Percentiles rank a stretch among this genome's conserved stretches.
Evolutionary conservation across 2,329 filamentous ascomycete genomes (phyloP).

Genomic region (Hypoxylon sp.): DNA sequence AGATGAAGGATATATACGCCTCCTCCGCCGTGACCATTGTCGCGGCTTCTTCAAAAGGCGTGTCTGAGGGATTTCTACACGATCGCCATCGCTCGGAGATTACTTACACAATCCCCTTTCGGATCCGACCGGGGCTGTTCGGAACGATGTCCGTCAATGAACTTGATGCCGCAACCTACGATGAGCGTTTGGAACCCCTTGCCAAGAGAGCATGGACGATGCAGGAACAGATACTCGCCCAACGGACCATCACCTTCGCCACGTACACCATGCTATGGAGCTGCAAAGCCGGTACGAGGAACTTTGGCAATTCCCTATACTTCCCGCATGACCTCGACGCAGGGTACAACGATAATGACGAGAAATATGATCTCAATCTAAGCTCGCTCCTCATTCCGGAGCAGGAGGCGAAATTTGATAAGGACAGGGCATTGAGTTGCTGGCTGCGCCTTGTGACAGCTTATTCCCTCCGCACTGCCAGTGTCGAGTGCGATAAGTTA

Average conservation of each 20-base stretch:
- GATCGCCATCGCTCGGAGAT: slow-evolving; percentile 1
- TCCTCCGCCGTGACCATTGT: background rate
- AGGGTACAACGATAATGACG: background rate
- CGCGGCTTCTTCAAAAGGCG: slow-evolving; percentile 6
- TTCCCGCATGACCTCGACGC: slow-evolving; percentile 3
- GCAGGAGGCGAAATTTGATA: background rate
- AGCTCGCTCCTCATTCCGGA: background rate
- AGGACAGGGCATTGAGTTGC: slow-evolving; percentile 1
- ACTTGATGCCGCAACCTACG: background rate
- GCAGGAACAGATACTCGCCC: slow-evolving; percentile 1
- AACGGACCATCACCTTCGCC: background rate
- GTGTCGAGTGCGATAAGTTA: background rate
- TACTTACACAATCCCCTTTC: background rate
- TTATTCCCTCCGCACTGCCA: background rate
- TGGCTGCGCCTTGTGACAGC: slow-evolving; percentile 1
- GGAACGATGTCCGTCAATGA: slow-evolving; percentile 1
- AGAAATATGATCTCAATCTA: slow-evolving; percentile 2
- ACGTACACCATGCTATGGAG: slow-evolving; percentile 4
- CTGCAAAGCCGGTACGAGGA: background rate
- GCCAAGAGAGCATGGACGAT: slow-evolving; percentile 4
- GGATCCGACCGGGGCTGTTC: background rate
- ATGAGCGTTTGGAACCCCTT: slow-evolving; percentile 1
- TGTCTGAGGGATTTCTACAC: slow-evolving; percentile 1
- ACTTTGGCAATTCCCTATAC: slow-evolving; percentile 1
- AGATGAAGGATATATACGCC: slow-evolving; percentile 2